These are phyloP conservation scores for Aspergillus costaricaensis DNA, from an alignment of 2,329 filamentous ascomycete species.

Conservation along the genomic window DNA sequence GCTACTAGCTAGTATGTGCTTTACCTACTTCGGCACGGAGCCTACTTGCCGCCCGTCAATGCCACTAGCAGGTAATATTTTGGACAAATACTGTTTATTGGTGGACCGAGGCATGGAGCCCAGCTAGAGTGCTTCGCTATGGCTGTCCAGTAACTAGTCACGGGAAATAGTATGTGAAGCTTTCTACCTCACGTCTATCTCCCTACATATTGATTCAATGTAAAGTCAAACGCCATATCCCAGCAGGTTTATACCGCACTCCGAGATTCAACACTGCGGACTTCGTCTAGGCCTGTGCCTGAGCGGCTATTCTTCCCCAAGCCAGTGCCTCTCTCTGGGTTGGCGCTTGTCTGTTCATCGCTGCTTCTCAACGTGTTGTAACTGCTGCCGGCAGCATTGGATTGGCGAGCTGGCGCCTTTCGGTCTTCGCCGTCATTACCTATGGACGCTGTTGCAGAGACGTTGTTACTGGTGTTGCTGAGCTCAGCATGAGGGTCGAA, in stretches of 20 bases:
- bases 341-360: background rate
- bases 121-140: background rate
- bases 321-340: background rate
- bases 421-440: background rate
- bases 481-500: slow-evolving; percentile 2
- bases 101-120: too few species aligned
- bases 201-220: background rate
- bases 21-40: background rate
- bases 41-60: background rate
- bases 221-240: background rate
- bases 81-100: background rate
- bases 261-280: background rate
- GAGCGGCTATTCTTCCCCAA: background rate
- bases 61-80: background rate
- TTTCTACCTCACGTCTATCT: background rate
- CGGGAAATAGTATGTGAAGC: background rate
- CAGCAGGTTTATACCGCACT: background rate
- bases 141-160: background rate
- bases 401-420: background rate
- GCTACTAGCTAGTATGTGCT: background rate
- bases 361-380: background rate
- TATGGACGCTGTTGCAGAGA: background rate
- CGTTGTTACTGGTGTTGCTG: background rate
- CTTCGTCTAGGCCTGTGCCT: background rate
- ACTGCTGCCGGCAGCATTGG: background rate